Conservation (phyloP, 2,329 filamentous ascomycete species). For the Neodidymelliopsis sp. region DNA sequence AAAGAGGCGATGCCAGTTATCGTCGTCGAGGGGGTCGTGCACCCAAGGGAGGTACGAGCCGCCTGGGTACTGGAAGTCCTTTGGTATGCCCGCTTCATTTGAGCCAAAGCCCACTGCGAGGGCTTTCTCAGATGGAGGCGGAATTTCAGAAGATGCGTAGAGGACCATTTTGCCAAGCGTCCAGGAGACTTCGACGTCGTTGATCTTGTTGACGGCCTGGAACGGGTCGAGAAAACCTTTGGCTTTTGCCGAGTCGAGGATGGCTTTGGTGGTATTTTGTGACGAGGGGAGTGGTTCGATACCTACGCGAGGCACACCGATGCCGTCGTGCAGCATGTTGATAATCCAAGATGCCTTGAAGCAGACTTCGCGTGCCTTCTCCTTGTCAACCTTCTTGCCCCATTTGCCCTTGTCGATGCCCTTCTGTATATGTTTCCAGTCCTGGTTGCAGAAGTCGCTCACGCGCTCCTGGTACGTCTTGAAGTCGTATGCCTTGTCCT, state of each 20-base stretch:
- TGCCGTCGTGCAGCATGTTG: conserved; percentile 93
- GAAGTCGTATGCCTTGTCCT: conserved; percentile 85
- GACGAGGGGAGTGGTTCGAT: conserved; percentile 68
- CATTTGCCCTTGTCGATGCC: conserved; percentile 72
- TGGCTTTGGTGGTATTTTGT: conserved; percentile 76
- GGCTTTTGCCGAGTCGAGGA: conserved; percentile 71
- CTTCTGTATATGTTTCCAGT: conserved; percentile 79
- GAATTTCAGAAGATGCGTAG: conserved; percentile 89
- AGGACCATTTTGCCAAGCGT: conserved; percentile 96
- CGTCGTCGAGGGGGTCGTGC: conserved; percentile 58
- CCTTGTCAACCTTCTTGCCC: conserved; percentile 75
- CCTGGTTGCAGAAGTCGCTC: conserved; percentile 80
- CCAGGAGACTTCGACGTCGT: conserved; percentile 93
- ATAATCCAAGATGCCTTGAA: conserved; percentile 99
- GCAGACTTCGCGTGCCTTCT: conserved; percentile 84
- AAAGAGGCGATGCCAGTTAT: conserved; percentile 66
- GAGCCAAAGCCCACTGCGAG: conserved; percentile 92
- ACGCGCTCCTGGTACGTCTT: conserved; percentile 87
- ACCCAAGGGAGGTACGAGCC: conserved; percentile 55
- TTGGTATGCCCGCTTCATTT: conserved; percentile 72
- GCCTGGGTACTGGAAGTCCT: conserved; percentile 85
- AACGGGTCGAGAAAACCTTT: conserved; percentile 85
- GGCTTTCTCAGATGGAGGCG: conserved; percentile 64
- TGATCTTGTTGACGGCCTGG: conserved; percentile 90
- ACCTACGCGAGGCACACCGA: conserved; percentile 86